A percentile compares a stretch with the other conserved stretches of the same genome.
Conservation (phyloP, 2,329 filamentous ascomycete genomes). For the Ophiostoma ips region DNA sequence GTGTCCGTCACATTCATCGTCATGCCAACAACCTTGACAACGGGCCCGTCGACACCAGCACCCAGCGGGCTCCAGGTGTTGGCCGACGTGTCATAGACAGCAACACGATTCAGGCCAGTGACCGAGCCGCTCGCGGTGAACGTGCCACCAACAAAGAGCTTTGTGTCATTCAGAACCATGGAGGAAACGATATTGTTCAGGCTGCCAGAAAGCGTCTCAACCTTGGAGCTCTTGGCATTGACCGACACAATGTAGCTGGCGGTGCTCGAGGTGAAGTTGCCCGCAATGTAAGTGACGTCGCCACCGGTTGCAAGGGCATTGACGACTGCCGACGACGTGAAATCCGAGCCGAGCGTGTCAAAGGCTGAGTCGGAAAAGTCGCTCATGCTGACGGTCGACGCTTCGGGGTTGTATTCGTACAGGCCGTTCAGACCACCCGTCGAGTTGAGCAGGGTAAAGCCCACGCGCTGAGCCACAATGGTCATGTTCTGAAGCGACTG, state of each 20-base stretch:
- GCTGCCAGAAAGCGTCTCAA: constrained; percentile 53
- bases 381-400: constrained; percentile 40
- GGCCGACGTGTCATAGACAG: constrained; percentile 54
- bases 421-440: constrained; percentile 77
- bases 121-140: constrained; percentile 62
- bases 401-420: constrained; percentile 69
- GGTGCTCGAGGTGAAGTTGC: constrained; percentile 61
- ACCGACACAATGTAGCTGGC: constrained; percentile 69
- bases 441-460: constrained; percentile 59
- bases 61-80: constrained; percentile 69
- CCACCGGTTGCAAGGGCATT: constrained; percentile 51
- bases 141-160: constrained; percentile 68
- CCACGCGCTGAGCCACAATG: constrained; percentile 79
- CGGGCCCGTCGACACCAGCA: constrained; percentile 69
- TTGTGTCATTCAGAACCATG: constrained; percentile 51
- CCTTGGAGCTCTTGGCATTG: constrained; percentile 44
- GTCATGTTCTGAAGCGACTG: constrained; percentile 51
- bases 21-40: constrained; percentile 61
- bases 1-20: constrained; percentile 61
- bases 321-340: constrained; percentile 54
- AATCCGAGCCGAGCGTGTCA: constrained; percentile 58
- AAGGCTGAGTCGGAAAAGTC: constrained; percentile 60
- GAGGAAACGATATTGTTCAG: constrained; percentile 66
- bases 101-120: constrained; percentile 59
- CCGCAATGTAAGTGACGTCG: constrained; percentile 60